A percentile compares a stretch with the other conserved stretches of the same genome.
Conservation (phyloP, 2,329 filamentous ascomycete genomes). For the Hymenoscyphus scutula region DNA sequence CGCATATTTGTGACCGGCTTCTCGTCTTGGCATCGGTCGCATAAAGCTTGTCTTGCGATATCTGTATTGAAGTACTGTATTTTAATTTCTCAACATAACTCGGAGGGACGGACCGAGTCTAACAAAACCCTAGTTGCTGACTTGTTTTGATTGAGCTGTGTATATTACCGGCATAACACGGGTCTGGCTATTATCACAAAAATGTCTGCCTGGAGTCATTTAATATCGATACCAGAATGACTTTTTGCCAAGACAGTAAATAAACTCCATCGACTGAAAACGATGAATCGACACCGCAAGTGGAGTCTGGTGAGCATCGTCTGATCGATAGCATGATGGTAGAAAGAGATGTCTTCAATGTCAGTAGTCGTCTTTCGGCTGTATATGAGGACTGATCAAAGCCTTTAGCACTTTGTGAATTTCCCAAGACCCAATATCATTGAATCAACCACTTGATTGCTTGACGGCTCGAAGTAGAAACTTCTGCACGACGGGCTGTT, state of each 20-base stretch:
- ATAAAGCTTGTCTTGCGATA: slow-evolving; percentile 6
- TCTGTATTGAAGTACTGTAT: neutral
- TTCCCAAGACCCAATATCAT: neutral
- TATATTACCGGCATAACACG: slow-evolving; percentile 4
- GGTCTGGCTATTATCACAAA: slow-evolving; percentile 8
- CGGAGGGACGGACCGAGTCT: slow-evolving; percentile 11
- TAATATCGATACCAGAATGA: slow-evolving; percentile 13
- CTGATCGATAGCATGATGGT: neutral
- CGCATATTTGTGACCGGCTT: slow-evolving; percentile 5
- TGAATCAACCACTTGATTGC: neutral
- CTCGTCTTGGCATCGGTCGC: slow-evolving; percentile 10
- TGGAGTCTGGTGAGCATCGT: neutral
- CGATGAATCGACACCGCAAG: neutral
- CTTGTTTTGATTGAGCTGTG: slow-evolving; percentile 2
- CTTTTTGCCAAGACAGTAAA: slow-evolving; percentile 9
- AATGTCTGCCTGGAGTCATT: slow-evolving; percentile 14
- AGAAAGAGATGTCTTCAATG: neutral
- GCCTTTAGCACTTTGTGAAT: neutral
- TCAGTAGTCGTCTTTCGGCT: neutral
- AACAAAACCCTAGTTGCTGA: neutral
- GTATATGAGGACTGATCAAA: neutral
- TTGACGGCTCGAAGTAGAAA: neutral
- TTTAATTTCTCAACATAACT: slow-evolving; percentile 2
- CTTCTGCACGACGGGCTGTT: neutral
- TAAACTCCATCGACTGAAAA: neutral